These are phyloP conservation scores for Ustilago lituana DNA, from an alignment of 1,284 basidiomycete species.

Conservation along the genomic window DNA sequence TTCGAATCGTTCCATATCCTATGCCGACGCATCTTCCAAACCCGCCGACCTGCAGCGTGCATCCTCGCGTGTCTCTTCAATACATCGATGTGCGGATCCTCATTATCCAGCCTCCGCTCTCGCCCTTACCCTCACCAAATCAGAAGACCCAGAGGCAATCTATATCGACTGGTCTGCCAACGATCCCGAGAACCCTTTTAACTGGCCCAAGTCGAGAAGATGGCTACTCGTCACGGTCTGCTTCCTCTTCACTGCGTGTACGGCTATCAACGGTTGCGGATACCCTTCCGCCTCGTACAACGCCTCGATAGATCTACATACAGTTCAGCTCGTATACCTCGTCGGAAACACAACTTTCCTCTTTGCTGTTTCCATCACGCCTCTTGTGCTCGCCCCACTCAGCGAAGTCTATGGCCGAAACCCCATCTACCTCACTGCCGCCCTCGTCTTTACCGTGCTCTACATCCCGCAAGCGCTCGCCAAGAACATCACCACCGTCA, in stretches of 20 bases:
- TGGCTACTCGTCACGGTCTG: constrained; percentile 42
- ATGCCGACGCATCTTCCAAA: constrained; percentile 27
- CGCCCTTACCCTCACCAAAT: constrained; percentile 44
- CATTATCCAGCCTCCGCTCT: constrained; percentile 36
- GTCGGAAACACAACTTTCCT: constrained; percentile 49
- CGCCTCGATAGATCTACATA: constrained; percentile 25
- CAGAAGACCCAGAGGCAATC: constrained; percentile 34
- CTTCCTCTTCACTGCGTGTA: constrained; percentile 53
- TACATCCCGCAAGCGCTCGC: constrained; percentile 62
- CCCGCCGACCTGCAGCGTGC: constrained; percentile 33
- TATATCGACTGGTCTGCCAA: constrained; percentile 54
- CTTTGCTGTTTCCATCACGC: constrained; percentile 50
- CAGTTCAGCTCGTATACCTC: constrained; percentile 41
- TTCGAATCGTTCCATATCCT: constrained; percentile 27
- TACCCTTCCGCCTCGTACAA: constrained; percentile 35
- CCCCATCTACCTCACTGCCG: constrained; percentile 45
- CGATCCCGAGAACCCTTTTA: constrained; percentile 56
- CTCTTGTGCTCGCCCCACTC: constrained; percentile 53
- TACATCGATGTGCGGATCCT: constrained; percentile 36
- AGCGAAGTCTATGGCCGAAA: constrained; percentile 52
- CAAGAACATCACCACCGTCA: constrained; percentile 54
- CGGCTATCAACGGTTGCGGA: constrained; percentile 56
- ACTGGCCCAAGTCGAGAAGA: constrained; percentile 43
- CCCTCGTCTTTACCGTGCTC: constrained; percentile 44
- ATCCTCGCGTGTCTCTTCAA: constrained; percentile 37